These are phyloP conservation scores for Barnettozyma hawaiiensis DNA, from an alignment of 1,139 yeast genomes.

Conservation along the genomic window DNA sequence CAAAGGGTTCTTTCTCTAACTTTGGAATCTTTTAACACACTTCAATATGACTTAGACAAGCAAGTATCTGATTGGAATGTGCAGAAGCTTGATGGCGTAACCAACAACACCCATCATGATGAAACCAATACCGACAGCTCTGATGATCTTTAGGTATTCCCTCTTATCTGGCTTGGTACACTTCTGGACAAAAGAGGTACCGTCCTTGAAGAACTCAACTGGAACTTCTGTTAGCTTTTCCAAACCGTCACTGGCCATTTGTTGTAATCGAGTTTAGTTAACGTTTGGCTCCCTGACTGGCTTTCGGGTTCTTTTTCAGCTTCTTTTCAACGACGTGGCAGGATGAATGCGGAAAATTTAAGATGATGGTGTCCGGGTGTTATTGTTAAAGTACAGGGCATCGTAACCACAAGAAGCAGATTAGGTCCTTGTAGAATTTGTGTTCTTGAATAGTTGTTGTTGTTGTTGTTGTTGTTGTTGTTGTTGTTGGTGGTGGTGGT, in stretches of 20 bases:
- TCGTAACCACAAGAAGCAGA: too few relatives aligned
- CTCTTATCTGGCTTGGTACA: slow-evolving; percentile 90
- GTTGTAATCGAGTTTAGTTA: slow-evolving; percentile 6
- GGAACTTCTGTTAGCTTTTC: slow-evolving; percentile 89
- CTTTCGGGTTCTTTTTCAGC: neutral
- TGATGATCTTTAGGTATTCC: slow-evolving; percentile 81
- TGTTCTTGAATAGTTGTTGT: too few relatives aligned
- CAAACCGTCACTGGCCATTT: slow-evolving; percentile 59
- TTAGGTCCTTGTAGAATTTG: too few relatives aligned
- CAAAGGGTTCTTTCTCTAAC: too few relatives aligned
- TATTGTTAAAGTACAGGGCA: neutral
- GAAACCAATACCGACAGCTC: slow-evolving; percentile 96
- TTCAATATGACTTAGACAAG: slow-evolving; percentile 54
- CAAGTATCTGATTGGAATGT: slow-evolving; percentile 95
- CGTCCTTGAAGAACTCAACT: slow-evolving; percentile 85
- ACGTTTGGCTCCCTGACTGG: neutral
- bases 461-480: too few relatives aligned
- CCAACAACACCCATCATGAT: slow-evolving; percentile 98
- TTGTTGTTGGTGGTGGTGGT: too few relatives aligned
- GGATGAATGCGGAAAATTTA: too few relatives aligned
- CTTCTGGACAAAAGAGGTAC: slow-evolving; percentile 78
- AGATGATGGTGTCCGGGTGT: slow-evolving; percentile 1
- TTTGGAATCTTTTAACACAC: neutral
- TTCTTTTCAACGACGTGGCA: slow-evolving; percentile 4
- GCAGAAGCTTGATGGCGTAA: slow-evolving; percentile 80